Evolutionary conservation across 2,329 filamentous ascomycete species (phyloP), one percentile per base, ranked within the genome.

Genomic region (Xylaria sp.): DNA sequence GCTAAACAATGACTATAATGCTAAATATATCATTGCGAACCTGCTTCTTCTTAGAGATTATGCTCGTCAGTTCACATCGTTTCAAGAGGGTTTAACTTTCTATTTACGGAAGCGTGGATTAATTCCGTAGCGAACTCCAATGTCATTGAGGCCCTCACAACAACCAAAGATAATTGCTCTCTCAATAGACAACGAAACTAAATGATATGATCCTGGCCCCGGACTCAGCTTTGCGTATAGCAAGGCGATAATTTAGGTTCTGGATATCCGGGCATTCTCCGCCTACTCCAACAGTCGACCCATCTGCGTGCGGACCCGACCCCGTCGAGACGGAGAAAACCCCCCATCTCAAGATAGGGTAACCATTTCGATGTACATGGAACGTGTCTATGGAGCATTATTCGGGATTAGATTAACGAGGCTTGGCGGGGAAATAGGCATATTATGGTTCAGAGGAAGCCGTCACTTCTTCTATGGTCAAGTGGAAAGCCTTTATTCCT

Each of bases 261-360:
- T 67, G 13, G 20, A 58, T 53, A 60, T 60, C 49, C 46, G 48
- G 54, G n/a, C 17, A 33, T 68, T 64, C 59, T 64, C 60, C 54
- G 54, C 54, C 28, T 63, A 17, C n/a, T 66, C 63, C 46, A 38
- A 28, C 9, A 26, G 11, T 46, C 13, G 44, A 36, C 6, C 15
- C 36, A 40, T 49, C 28, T 60, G 4, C 23, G 53, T 54, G 54
- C 68, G 65, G 68, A 70, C 65, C 33, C 44, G 38, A 58, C 51
- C 53, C 54, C 42, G 46, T 63, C 28, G 56, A 60, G 59, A 63
- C 56, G 66, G 66, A 63, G 59, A 44, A 23, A 65, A 56, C 46
- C 63, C 68, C 66, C 66, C 68, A 65, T 57, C 49, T 42, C 44
- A 23, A 17, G n/a, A 57, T 13, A 23, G 42, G 66, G n/a, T 58